Percentiles rank a stretch among this genome's conserved stretches.
Conservation (phyloP, 768 basidiomycete genomes). For the Tylopilus vinaceipallidus region DNA sequence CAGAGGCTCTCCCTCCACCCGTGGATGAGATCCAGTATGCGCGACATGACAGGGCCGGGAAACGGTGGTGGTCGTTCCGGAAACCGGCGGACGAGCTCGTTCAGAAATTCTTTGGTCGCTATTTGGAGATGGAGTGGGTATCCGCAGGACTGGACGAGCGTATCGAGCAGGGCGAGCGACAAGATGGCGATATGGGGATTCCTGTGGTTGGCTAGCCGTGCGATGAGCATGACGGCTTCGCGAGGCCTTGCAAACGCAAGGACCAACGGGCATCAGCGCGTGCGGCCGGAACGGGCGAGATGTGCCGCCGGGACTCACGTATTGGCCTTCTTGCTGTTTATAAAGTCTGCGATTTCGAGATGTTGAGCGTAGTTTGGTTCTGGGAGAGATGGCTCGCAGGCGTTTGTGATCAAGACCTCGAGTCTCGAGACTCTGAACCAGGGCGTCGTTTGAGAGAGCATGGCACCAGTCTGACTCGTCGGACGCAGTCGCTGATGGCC, state of each 20-base stretch:
- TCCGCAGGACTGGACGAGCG: conserved; percentile 92
- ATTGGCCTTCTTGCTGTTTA: conserved; percentile 96
- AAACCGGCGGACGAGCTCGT: conserved; percentile 96
- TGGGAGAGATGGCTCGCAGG: conserved; percentile 81
- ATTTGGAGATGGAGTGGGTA: conserved; percentile 98
- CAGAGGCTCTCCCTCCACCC: conserved; percentile 96
- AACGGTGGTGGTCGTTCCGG: conserved; percentile 97
- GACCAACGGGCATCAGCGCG: neutral
- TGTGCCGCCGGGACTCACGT: conserved; percentile 50
- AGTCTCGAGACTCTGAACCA: conserved; percentile 61
- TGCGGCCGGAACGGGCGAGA: neutral
- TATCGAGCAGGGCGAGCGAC: conserved; percentile 82
- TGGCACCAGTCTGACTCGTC: too few species aligned
- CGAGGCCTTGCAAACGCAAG: conserved; percentile 68
- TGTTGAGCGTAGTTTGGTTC: conserved; percentile 92
- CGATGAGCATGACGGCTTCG: conserved; percentile 85
- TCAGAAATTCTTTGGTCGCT: conserved; percentile 95
- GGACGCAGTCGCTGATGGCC: too few species aligned
- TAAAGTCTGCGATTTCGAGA: conserved; percentile 89
- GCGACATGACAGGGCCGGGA: conserved; percentile 91
- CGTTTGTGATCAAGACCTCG: conserved; percentile 72
- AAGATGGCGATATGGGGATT: conserved; percentile 91
- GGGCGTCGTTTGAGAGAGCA: conserved; percentile 51
- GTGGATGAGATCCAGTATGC: conserved; percentile 90
- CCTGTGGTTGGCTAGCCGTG: conserved; percentile 84